phyloP scores from a whole-genome alignment of 2,329 filamentous ascomycete species.

The Aspergillus pseudoviridinutans region DNA sequence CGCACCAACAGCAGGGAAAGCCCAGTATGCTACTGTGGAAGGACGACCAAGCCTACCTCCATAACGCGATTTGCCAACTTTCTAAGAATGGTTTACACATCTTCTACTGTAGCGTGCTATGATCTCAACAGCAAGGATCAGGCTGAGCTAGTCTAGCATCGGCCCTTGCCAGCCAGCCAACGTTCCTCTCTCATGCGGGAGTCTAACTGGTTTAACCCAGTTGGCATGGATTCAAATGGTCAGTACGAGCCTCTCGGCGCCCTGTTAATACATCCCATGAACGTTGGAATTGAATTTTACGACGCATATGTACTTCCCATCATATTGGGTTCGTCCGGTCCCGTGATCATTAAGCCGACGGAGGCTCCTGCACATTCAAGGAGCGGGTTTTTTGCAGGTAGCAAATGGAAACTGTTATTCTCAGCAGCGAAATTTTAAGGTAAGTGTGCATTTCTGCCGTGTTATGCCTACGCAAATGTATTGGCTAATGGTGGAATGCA shows the following conservation, averaged over 20 bases:
- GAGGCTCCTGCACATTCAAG: constrained; percentile 30
- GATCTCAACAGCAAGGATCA: constrained; percentile 24
- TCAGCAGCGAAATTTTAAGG: constrained; percentile 21
- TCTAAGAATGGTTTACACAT: constrained; percentile 16
- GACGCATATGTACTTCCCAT: constrained; percentile 36
- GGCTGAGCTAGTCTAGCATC: constrained; percentile 14
- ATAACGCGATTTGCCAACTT: constrained; percentile 28
- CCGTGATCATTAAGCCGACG: constrained; percentile 37
- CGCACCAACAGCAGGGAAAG: constrained; percentile 12
- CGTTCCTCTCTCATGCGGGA: constrained; percentile 6
- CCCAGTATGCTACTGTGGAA: constrained; percentile 14
- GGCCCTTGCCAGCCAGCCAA: constrained; percentile 22
- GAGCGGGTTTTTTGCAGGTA: constrained; percentile 22
- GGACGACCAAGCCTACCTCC: constrained; percentile 18
- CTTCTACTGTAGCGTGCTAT: constrained; percentile 21
- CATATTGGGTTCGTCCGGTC: constrained; percentile 34
- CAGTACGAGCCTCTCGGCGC: background rate
- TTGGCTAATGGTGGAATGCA: constrained; percentile 22
- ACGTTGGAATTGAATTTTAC: constrained; percentile 40
- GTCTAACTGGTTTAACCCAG: background rate
- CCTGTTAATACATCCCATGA: constrained; percentile 12
- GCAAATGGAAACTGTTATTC: constrained; percentile 30
- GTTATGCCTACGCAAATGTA: constrained; percentile 14
- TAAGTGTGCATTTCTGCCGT: constrained; percentile 19
- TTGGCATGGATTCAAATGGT: background rate